These are phyloP conservation scores for Calonectria pseudoturangicola DNA, from an alignment of 2,329 filamentous ascomycete genomes.

Conservation along the genomic window DNA sequence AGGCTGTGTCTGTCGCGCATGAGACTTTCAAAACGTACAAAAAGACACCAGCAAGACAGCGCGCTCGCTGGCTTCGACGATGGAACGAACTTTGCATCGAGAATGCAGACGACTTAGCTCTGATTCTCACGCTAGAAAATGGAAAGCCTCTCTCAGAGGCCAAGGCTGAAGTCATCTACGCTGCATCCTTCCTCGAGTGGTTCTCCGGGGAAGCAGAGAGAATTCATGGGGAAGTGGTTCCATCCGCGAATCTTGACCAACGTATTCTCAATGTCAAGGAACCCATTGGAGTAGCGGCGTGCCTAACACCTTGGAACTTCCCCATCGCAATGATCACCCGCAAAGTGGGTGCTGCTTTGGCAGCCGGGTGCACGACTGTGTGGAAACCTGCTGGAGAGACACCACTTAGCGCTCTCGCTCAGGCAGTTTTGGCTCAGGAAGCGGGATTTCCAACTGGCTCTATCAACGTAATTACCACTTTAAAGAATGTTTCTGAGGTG, in stretches of 20 bases:
- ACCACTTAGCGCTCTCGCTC: conserved; percentile 8
- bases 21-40: conserved; percentile 73
- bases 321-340: conserved; percentile 69
- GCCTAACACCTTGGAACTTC: conserved; percentile 71
- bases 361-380: conserved; percentile 18
- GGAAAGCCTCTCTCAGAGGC: conserved; percentile 80
- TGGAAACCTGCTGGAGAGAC: conserved; percentile 25
- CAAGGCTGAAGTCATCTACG: conserved; percentile 73
- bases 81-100: conserved; percentile 80
- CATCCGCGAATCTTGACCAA: conserved; percentile 73
- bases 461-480: conserved; percentile 30
- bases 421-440: conserved; percentile 4
- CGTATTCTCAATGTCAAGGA: conserved; percentile 59
- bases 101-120: conserved; percentile 78
- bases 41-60: conserved; percentile 74
- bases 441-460: conserved; percentile 23
- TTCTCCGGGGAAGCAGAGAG: conserved; percentile 73
- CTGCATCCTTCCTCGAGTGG: conserved; percentile 66
- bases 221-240: conserved; percentile 62
- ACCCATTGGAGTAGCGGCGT: conserved; percentile 53
- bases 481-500: conserved; percentile 18
- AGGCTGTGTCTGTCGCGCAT: conserved; percentile 80
- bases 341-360: conserved; percentile 53
- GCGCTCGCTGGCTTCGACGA: conserved; percentile 72
- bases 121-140: conserved; percentile 80